Evolutionary conservation across 1,284 basidiomycete species (phyloP).

Genomic region (Ceratobasidium sp.): DNA sequence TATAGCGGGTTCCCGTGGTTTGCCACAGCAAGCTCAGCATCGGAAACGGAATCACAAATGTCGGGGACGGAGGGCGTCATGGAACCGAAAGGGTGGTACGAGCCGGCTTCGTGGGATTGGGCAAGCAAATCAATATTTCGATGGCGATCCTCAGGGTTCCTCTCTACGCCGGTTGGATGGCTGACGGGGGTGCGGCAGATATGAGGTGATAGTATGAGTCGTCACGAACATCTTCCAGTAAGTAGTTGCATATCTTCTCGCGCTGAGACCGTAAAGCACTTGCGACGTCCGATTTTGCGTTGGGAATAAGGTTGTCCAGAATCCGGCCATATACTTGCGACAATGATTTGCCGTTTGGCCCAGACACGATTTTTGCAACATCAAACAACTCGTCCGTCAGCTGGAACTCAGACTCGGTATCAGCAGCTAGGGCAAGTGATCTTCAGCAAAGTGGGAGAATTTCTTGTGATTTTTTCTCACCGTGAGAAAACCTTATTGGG

Average conservation of each 20-base stretch:
- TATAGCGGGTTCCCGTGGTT: too few relatives aligned
- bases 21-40: too few relatives aligned
- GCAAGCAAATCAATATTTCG: neutral
- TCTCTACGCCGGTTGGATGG: neutral
- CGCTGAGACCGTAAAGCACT: neutral
- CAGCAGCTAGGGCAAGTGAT: neutral
- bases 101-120: neutral
- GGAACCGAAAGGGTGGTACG: neutral
- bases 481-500: neutral
- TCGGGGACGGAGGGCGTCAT: neutral
- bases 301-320: neutral
- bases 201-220: too few relatives aligned
- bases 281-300: neutral
- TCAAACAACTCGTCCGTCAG: neutral
- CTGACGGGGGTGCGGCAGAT: neutral
- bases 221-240: neutral
- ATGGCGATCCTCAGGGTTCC: neutral
- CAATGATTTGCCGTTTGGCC: neutral
- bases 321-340: neutral
- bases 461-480: neutral
- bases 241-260: neutral
- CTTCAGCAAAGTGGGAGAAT: neutral
- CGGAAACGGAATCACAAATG: too few relatives aligned
- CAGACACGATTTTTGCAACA: neutral
- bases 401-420: neutral